phyloP scores from a whole-genome alignment of 208 protist species.

The Trypanosoma cruzi region DNA sequence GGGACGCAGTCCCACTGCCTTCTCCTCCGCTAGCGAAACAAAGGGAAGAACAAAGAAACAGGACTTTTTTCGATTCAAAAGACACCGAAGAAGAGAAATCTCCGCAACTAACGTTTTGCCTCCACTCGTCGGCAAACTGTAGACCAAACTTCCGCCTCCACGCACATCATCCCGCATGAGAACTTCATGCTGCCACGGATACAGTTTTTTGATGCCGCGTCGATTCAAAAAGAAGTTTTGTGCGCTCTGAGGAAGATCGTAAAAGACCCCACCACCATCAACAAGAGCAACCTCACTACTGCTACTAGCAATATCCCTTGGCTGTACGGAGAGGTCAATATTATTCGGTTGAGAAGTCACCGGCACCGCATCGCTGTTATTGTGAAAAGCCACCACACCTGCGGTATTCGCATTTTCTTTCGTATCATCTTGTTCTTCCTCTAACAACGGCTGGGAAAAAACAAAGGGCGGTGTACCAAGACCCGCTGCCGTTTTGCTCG shows the following conservation, averaged over 20 bases:
- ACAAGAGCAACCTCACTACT: no score
- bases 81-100: constrained; percentile 83
- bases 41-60: constrained; percentile 94
- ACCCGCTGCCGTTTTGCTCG: constrained; percentile 22
- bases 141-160: constrained; percentile 79
- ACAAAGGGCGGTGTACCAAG: constrained; percentile 27
- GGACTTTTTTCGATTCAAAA: constrained; percentile 70
- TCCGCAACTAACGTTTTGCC: constrained; percentile 95
- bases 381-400: background rate
- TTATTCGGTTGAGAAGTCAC: background rate
- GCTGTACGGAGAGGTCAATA: background rate
- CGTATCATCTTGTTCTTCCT: background rate
- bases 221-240: constrained; percentile 40
- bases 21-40: constrained; percentile 93
- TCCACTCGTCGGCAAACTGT: constrained; percentile 91
- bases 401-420: background rate
- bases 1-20: constrained; percentile 64
- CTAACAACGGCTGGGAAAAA: background rate
- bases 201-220: constrained; percentile 58
- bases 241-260: constrained; percentile 53
- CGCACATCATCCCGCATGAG: constrained; percentile 58
- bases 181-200: constrained; percentile 89
- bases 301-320: background rate
- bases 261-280: constrained; percentile 30
- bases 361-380: background rate